Evolutionary conservation across 805 yeast species (phyloP), one percentile per base, ranked within the genome.

Genomic region (Ogataea salicorniae): DNA sequence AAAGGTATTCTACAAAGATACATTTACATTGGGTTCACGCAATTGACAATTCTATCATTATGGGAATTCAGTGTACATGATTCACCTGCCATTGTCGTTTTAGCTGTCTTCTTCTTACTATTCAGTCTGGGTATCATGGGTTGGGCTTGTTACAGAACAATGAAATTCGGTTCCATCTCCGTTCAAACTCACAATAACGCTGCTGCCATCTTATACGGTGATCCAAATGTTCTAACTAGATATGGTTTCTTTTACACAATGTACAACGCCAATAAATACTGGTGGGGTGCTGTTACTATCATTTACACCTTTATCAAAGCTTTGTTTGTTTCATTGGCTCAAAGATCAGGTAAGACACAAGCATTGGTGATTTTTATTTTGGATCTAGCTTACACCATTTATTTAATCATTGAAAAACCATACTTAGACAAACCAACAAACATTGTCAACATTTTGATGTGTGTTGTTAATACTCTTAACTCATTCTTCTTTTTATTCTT

Each of bases 201-300:
- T 0, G 96, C 96, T 17, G 95, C 92, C 42, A 67, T 88, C 48
- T 71, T 91, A 46, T 91, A 89, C 60, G 95, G 96, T 49, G 86
- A 91, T 59, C 73, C 81, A 41, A 68, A 70, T 29, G 75, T 88
- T 34, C 75, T 90, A 61, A 79, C 83, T 70, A 84, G 84, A 62
- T 90, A 84, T 62, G 97, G 97, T 0, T 91, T 84, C 68, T 79
- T 90, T 59, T 91, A 90, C 69, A 86, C 95, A 15, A 89, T 88
- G 90, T 90, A 84, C 67, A 78, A 79, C 53, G 95, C 96, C 18
- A 72, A 73, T 23, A 81, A 75, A 59, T 90, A 87, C 69, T 91
- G 90, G 87, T 91, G 91, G 76, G 87, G 92, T 49, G 69, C 75
- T 16, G 83, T 86, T 2, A 64, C 84, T 43, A 59, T 89, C 37